Conservation (phyloP, 106 monocot species). For the Dioscorea zingiberensis region DNA sequence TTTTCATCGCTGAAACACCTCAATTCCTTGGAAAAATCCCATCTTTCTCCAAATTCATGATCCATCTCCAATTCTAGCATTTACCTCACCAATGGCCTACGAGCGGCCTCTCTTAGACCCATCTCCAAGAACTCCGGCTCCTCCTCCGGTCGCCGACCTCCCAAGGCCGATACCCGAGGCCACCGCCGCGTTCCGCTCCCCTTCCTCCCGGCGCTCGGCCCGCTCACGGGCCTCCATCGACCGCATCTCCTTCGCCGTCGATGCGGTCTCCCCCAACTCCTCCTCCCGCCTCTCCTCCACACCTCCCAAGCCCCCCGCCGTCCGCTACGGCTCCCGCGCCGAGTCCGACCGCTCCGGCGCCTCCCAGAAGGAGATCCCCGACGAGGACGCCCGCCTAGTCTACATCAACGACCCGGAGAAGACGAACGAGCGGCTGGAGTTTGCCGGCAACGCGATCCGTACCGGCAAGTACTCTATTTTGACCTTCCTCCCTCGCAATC, state of each 20-base stretch:
- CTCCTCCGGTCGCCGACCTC: background rate
- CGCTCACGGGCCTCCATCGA: background rate
- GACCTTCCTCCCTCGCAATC: slow-evolving; percentile 87
- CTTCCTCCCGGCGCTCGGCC: background rate
- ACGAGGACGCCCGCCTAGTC: slow-evolving; percentile 75
- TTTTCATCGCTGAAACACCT: too few species aligned
- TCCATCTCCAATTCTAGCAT: background rate
- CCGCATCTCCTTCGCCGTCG: background rate
- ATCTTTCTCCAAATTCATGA: slow-evolving; percentile 1
- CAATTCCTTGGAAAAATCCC: background rate
- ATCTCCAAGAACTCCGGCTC: slow-evolving; percentile 7
- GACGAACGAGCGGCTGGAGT: slow-evolving; percentile 33
- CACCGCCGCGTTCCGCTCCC: background rate
- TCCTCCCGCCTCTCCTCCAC: background rate
- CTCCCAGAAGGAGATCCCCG: slow-evolving; percentile 58
- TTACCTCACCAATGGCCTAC: slow-evolving; percentile 18
- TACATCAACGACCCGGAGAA: slow-evolving; percentile 37
- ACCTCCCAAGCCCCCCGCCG: slow-evolving; percentile 2
- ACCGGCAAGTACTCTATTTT: slow-evolving; percentile 87
- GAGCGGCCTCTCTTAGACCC: slow-evolving; percentile 22
- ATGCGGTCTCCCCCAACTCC: background rate
- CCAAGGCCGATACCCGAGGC: slow-evolving; percentile 4
- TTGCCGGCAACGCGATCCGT: slow-evolving; percentile 72
- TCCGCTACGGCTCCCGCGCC: slow-evolving; percentile 33
- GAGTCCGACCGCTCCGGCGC: slow-evolving; percentile 36